Conservation (phyloP, 768 basidiomycete species). For the Suillus subaureus region DNA sequence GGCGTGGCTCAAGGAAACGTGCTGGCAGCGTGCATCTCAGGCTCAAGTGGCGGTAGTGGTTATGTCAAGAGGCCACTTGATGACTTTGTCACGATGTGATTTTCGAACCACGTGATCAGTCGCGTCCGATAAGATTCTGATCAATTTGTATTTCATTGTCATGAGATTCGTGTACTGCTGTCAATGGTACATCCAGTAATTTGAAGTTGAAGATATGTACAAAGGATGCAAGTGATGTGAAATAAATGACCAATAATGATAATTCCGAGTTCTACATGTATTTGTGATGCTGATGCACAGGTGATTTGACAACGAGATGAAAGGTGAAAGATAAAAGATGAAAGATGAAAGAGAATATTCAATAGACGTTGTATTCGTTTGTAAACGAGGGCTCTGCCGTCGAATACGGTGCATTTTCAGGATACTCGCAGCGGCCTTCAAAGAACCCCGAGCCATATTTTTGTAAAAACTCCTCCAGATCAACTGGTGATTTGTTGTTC, state of each 20-base stretch:
- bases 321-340: too few species aligned
- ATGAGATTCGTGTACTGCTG: not conserved
- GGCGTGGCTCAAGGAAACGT: slow-evolving; percentile 3
- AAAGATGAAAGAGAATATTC: not conserved
- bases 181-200: not conserved
- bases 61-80: not conserved
- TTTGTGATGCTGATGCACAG: not conserved
- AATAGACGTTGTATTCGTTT: not conserved
- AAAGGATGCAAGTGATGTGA: not conserved
- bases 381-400: not conserved
- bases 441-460: not conserved
- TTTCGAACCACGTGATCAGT: not conserved
- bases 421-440: not conserved
- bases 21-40: slow-evolving; percentile 9
- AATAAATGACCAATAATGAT: not conserved
- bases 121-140: not conserved
- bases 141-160: not conserved
- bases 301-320: not conserved
- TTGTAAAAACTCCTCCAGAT: not conserved
- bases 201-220: not conserved
- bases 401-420: not conserved
- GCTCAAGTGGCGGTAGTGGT: not conserved
- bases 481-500: not conserved
- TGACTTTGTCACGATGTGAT: not conserved
- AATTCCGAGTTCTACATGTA: not conserved